Percentiles rank a stretch among this genome's conserved stretches.
phyloP scores from a whole-genome alignment of 331 rosid genomes.

The Cydonia oblonga region DNA sequence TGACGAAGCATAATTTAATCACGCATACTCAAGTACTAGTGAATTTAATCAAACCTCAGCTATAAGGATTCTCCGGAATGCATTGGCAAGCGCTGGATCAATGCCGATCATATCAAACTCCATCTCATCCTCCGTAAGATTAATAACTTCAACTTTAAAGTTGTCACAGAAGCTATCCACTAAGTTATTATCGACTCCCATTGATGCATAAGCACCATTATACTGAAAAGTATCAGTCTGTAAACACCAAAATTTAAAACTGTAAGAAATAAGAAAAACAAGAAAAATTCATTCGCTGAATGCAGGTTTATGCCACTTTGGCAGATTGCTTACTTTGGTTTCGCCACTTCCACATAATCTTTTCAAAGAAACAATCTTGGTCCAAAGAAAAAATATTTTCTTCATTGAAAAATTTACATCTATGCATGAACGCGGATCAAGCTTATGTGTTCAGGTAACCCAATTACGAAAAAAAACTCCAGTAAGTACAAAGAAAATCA shows the following conservation, averaged over 20 bases:
- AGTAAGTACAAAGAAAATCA: background rate
- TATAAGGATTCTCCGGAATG: conserved; percentile 88
- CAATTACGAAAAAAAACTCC: background rate
- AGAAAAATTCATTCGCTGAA: background rate
- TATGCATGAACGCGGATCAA: background rate
- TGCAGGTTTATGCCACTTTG: background rate
- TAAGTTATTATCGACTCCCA: conserved; percentile 61
- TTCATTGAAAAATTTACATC: background rate
- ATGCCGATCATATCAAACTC: conserved; percentile 96
- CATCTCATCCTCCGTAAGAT: conserved; percentile 40
- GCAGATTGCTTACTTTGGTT: background rate
- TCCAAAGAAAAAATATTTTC: too few relatives aligned
- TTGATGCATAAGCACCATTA: conserved; percentile 63
- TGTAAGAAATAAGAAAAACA: background rate
- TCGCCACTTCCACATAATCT: background rate
- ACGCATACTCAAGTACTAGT: background rate
- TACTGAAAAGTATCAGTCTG: conserved; percentile 82
- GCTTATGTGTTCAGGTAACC: background rate
- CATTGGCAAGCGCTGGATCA: conserved; percentile 87
- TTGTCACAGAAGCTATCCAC: conserved; percentile 54
- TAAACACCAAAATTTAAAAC: conserved; percentile 20
- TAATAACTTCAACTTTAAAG: conserved; percentile 68
- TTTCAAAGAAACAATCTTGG: background rate
- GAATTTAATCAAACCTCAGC: conserved; percentile 50
- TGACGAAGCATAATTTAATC: background rate